Evolutionary conservation across 1,284 basidiomycete species (phyloP).

Genomic region (Earliella scabrosa): DNA sequence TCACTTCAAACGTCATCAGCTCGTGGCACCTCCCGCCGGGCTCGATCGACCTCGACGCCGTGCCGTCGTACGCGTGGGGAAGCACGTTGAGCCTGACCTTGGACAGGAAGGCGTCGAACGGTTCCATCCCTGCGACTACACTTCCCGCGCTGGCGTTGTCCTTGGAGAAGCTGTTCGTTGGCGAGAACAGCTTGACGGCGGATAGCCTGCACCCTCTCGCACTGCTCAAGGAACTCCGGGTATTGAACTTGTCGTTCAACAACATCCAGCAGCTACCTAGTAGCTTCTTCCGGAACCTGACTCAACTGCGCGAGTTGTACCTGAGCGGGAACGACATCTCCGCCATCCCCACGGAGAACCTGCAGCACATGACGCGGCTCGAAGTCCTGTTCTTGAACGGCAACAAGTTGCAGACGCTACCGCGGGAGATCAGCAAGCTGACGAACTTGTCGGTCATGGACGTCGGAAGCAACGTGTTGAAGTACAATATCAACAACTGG

Average conservation of each 20-base stretch:
- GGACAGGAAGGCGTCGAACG: conserved; percentile 51
- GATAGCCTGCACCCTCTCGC: conserved; percentile 80
- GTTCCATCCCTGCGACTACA: conserved; percentile 35
- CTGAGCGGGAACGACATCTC: conserved; percentile 94
- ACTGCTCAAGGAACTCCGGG: conserved; percentile 75
- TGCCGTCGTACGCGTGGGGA: conserved; percentile 8
- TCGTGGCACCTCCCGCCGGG: conserved; percentile 67
- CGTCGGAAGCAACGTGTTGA: conserved; percentile 93
- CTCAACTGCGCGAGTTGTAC: conserved; percentile 84
- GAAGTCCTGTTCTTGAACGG: conserved; percentile 90
- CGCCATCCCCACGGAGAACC: conserved; percentile 87
- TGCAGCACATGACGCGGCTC: conserved; percentile 71
- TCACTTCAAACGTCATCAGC: conserved; percentile 87
- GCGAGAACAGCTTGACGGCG: conserved; percentile 89
- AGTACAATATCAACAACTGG: conserved; percentile 99
- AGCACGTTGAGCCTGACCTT: conserved; percentile 18
- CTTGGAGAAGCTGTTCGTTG: conserved; percentile 82
- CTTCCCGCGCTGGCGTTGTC: conserved; percentile 75
- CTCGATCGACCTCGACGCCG: conserved; percentile 21
- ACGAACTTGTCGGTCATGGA: conserved; percentile 85
- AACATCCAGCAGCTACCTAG: conserved; percentile 90
- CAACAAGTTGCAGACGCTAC: conserved; percentile 92
- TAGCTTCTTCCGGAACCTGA: conserved; percentile 75
- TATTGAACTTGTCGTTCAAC: conserved; percentile 96
- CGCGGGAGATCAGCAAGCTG: conserved; percentile 88